phyloP scores from a whole-genome alignment of 2,329 filamentous ascomycete species.

The Penicillium oxalicum region DNA sequence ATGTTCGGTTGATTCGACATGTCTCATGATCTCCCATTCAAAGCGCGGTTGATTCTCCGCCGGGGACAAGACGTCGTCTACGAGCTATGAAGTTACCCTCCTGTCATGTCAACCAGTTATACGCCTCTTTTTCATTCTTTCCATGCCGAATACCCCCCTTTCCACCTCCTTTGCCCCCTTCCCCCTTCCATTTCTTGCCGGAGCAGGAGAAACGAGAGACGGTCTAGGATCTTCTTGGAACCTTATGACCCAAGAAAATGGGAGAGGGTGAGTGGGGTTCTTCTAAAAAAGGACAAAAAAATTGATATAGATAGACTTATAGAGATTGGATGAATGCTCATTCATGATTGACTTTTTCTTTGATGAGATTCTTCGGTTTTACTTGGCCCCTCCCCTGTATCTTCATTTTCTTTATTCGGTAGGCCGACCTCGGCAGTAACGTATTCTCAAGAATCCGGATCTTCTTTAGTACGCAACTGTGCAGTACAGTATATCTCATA shows the following conservation, averaged over 20 bases:
- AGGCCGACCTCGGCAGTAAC: too few species aligned
- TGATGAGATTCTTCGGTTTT: not conserved
- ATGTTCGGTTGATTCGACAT: constrained; percentile 20
- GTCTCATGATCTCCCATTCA: constrained; percentile 4
- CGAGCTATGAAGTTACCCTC: constrained; percentile 15
- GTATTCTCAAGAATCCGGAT: too few species aligned
- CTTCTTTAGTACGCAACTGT: too few species aligned
- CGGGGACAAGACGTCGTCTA: constrained; percentile 14
- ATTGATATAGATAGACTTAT: constrained; percentile 10
- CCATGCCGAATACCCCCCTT: constrained; percentile 16
- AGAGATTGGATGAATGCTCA: constrained; percentile 6
- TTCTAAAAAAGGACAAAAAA: too few species aligned
- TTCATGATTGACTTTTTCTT: constrained; percentile 5
- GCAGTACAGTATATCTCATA: too few species aligned
- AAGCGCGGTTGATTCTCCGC: constrained; percentile 5
- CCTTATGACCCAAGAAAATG: not conserved
- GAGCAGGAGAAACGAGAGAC: constrained; percentile 8
- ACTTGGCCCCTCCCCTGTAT: not conserved
- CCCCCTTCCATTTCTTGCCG: not conserved
- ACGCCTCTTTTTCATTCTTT: constrained; percentile 16
- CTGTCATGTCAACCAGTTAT: constrained; percentile 12
- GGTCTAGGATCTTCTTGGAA: constrained; percentile 4
- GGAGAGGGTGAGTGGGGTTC: too few species aligned
- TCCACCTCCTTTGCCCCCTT: too few species aligned
- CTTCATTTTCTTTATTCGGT: too few species aligned